Conservation (phyloP, 148 eudicot genomes). For the Chenopodium quinoa region DNA sequence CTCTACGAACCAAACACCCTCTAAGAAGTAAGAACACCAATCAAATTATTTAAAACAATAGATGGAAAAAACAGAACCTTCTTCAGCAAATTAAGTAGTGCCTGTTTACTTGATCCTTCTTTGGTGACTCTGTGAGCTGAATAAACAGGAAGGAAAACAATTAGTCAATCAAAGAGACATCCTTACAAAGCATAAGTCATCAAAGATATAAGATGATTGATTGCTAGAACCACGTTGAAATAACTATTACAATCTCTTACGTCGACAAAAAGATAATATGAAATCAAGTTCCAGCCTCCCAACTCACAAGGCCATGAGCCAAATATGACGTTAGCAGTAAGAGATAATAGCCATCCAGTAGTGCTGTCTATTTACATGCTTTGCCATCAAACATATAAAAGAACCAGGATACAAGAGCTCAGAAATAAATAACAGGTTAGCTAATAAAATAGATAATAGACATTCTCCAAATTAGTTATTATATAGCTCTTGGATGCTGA, state of each 20-base stretch:
- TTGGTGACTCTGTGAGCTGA: constrained; percentile 64
- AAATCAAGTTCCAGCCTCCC: background rate
- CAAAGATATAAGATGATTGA: background rate
- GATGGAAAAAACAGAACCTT: constrained; percentile 13
- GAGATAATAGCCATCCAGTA: background rate
- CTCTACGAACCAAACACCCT: too few species aligned
- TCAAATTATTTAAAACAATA: background rate
- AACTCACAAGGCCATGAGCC: background rate
- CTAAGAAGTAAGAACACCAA: background rate
- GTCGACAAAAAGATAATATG: background rate
- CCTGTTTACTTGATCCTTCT: constrained; percentile 55
- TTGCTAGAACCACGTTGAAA: background rate
- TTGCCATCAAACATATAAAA: background rate
- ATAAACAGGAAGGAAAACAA: constrained; percentile 11
- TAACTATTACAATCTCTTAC: background rate
- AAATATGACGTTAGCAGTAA: background rate
- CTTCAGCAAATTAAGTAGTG: constrained; percentile 64
- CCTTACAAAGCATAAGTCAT: background rate
- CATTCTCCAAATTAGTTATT: too few species aligned
- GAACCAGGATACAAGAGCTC: background rate
- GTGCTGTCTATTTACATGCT: background rate
- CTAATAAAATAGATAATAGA: background rate
- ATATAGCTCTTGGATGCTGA: too few species aligned
- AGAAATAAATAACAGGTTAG: background rate
- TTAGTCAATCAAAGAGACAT: background rate